Conservation (phyloP, 371 early-diverging fungal species). For the Capillidium rhysosporum region DNA sequence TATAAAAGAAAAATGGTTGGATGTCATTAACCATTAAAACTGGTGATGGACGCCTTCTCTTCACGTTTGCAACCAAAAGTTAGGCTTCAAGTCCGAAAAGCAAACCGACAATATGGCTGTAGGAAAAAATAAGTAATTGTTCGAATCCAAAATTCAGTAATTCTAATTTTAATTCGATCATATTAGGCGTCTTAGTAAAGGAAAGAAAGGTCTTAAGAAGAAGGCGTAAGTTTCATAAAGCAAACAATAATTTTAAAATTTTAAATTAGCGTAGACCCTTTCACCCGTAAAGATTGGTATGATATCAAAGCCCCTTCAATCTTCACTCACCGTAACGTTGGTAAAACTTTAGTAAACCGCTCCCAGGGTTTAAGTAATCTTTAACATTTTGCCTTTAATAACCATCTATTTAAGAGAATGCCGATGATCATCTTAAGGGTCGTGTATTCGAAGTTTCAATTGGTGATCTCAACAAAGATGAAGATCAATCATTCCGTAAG, state of each 20-base stretch:
- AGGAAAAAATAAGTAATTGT: constrained; percentile 85
- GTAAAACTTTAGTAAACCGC: constrained; percentile 99
- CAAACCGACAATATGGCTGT: constrained; percentile 38
- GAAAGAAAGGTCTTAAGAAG: constrained; percentile 95
- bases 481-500: constrained; percentile 94
- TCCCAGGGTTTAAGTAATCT: constrained; percentile 90
- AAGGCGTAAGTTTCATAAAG: constrained; percentile 53
- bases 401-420: constrained; percentile 43
- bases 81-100: not conserved
- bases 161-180: not conserved
- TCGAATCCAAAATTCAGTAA: not conserved
- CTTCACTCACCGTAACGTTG: constrained; percentile 84
- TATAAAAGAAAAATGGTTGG: no score
- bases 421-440: constrained; percentile 90
- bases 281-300: constrained; percentile 97
- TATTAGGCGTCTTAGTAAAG: constrained; percentile 66
- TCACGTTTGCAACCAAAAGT: constrained; percentile 3
- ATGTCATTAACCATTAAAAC: not conserved
- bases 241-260: not conserved
- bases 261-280: constrained; percentile 25
- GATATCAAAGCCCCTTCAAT: constrained; percentile 95
- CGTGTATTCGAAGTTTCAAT: constrained; percentile 97
- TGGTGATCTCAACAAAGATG: constrained; percentile 95
- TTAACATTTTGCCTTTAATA: not conserved
- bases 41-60: not conserved